These are phyloP conservation scores for Linum trigynum DNA, from an alignment of 345 rosid species.

Conservation along the genomic window DNA sequence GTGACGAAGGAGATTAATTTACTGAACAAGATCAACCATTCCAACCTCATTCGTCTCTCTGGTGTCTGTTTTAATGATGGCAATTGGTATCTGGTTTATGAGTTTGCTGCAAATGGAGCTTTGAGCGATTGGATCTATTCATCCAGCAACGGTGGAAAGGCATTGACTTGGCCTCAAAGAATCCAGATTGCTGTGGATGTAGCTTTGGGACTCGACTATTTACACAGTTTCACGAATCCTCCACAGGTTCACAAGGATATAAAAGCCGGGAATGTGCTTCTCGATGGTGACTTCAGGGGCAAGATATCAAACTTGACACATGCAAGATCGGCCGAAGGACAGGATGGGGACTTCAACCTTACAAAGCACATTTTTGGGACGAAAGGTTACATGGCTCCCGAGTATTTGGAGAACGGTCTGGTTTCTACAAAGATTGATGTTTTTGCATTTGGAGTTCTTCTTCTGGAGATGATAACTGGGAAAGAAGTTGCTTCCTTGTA, in stretches of 20 bases:
- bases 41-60: constrained; percentile 31
- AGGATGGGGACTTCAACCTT: constrained; percentile 18
- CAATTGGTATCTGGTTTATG: constrained; percentile 32
- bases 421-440: constrained; percentile 32
- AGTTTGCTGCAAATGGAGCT: constrained; percentile 31
- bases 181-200: constrained; percentile 40
- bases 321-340: constrained; percentile 26
- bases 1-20: constrained; percentile 32
- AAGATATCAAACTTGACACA: constrained; percentile 34
- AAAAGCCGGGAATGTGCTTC: constrained; percentile 30
- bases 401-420: constrained; percentile 30
- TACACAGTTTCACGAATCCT: constrained; percentile 38
- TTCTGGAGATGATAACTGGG: constrained; percentile 35
- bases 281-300: constrained; percentile 27
- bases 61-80: constrained; percentile 28
- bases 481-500: constrained; percentile 25
- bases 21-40: constrained; percentile 32
- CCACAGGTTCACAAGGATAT: constrained; percentile 37
- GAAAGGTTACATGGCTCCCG: constrained; percentile 39
- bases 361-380: constrained; percentile 20
- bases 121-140: constrained; percentile 29
- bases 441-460: constrained; percentile 40
- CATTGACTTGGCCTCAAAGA: constrained; percentile 24
- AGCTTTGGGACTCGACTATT: constrained; percentile 36
- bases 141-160: constrained; percentile 4